Percentiles rank a stretch among this genome's conserved stretches.
phyloP scores from a whole-genome alignment of 139 green algal species.

The Spirogloea muscicola region DNA sequence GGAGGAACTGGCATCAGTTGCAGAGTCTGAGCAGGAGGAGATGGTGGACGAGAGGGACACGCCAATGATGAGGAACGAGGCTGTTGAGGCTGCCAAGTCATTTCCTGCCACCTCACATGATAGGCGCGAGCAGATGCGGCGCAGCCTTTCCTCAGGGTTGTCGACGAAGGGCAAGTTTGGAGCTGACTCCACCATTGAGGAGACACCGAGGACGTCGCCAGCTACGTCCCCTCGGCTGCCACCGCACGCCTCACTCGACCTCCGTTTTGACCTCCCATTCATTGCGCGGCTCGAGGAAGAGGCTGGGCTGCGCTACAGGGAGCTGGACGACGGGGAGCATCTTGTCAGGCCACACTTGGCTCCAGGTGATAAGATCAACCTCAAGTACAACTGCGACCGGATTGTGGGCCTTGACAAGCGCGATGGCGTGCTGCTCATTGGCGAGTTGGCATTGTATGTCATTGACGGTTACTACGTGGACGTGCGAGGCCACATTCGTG shows the following conservation, averaged over 20 bases:
- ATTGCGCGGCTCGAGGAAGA: neutral
- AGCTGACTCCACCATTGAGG: neutral
- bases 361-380: constrained; percentile 21
- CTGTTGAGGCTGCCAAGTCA: neutral
- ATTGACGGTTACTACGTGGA: constrained; percentile 42
- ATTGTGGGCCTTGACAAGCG: constrained; percentile 42
- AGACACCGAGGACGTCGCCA: neutral
- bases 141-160: neutral
- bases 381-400: constrained; percentile 41
- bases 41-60: constrained; percentile 18
- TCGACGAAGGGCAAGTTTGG: neutral
- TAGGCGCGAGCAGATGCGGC: too few species aligned
- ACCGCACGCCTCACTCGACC: neutral
- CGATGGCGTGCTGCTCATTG: constrained; percentile 42
- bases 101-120: too few species aligned
- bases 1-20: neutral
- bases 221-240: neutral
- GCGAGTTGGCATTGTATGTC: constrained; percentile 40
- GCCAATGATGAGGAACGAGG: neutral
- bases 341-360: constrained; percentile 41
- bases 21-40: constrained; percentile 6
- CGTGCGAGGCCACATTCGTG: constrained; percentile 12
- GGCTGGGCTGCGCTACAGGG: constrained; percentile 10
- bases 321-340: constrained; percentile 42
- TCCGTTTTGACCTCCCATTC: neutral